Percentiles rank a stretch among this genome's conserved stretches.
Conservation (phyloP, 495 filamentous ascomycete genomes). For the Penicillium salamii region DNA sequence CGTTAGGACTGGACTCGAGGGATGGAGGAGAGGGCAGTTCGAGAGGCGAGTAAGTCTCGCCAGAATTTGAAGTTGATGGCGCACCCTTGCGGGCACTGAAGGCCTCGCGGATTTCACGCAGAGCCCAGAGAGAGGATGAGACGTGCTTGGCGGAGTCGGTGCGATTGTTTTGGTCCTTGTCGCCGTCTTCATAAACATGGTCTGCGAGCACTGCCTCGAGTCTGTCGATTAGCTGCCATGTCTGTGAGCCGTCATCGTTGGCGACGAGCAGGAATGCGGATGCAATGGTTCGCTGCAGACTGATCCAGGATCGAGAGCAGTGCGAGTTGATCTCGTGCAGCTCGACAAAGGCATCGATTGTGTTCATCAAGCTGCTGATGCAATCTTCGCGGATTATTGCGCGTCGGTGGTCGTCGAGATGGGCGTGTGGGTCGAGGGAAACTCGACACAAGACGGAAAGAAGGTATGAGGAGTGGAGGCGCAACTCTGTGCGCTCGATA, state of each 20-base stretch:
- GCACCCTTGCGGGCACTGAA: slow-evolving; percentile 23
- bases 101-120: slow-evolving; percentile 38
- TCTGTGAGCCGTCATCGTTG: slow-evolving; percentile 38
- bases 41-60: slow-evolving; percentile 13
- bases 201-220: slow-evolving; percentile 41
- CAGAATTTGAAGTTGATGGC: neutral
- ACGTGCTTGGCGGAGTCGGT: slow-evolving; percentile 42
- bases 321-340: slow-evolving; percentile 40
- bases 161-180: slow-evolving; percentile 25
- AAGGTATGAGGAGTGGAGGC: slow-evolving; percentile 57
- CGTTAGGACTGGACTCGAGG: slow-evolving; percentile 9
- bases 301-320: slow-evolving; percentile 48
- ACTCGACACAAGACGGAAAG: slow-evolving; percentile 57
- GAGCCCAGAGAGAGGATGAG: slow-evolving; percentile 37
- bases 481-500: slow-evolving; percentile 54
- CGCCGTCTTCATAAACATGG: slow-evolving; percentile 39
- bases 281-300: slow-evolving; percentile 45
- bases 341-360: slow-evolving; percentile 45
- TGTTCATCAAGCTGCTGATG: slow-evolving; percentile 37
- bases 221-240: slow-evolving; percentile 36
- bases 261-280: slow-evolving; percentile 46
- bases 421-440: slow-evolving; percentile 47
- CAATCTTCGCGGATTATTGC: slow-evolving; percentile 44
- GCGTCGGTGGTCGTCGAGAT: slow-evolving; percentile 30
- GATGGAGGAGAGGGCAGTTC: slow-evolving; percentile 28